phyloP scores from a whole-genome alignment of 2,329 filamentous ascomycete genomes.

The Fusarium sp. region DNA sequence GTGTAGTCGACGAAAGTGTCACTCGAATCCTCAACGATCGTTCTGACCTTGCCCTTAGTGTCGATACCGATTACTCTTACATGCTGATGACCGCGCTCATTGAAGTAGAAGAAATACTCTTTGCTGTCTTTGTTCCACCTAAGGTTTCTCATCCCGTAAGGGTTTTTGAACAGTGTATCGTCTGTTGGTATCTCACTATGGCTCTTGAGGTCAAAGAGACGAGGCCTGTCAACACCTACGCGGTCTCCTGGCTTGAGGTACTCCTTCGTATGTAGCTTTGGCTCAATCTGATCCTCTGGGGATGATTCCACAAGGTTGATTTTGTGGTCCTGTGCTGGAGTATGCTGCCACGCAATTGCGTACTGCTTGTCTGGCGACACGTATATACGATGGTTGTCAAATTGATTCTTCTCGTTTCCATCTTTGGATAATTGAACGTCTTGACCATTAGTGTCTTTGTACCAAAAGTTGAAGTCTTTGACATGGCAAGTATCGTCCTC shows the following conservation, averaged over 20 bases:
- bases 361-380: conserved; percentile 25
- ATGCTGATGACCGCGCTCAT: conserved; percentile 45
- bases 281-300: conserved; percentile 45
- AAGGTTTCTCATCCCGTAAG: conserved; percentile 35
- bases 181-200: conserved; percentile 38
- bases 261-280: conserved; percentile 36
- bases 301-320: conserved; percentile 42
- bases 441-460: conserved; percentile 1
- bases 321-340: conserved; percentile 25
- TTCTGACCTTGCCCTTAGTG: conserved; percentile 23
- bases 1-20: conserved; percentile 44
- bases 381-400: conserved; percentile 32
- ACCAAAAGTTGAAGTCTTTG: conserved; percentile 24
- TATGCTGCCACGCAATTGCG: conserved; percentile 43
- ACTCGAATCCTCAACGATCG: conserved; percentile 42
- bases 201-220: conserved; percentile 39
- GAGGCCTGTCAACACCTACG: conserved; percentile 39
- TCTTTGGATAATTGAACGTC: conserved; percentile 32
- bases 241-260: conserved; percentile 47
- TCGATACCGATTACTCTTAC: conserved; percentile 37
- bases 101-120: conserved; percentile 46
- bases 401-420: conserved; percentile 32
- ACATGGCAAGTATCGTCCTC: neutral
- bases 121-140: conserved; percentile 40
- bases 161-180: conserved; percentile 39